Conservation (phyloP, 2,329 filamentous ascomycete species). For the Aspergillus sp. region DNA sequence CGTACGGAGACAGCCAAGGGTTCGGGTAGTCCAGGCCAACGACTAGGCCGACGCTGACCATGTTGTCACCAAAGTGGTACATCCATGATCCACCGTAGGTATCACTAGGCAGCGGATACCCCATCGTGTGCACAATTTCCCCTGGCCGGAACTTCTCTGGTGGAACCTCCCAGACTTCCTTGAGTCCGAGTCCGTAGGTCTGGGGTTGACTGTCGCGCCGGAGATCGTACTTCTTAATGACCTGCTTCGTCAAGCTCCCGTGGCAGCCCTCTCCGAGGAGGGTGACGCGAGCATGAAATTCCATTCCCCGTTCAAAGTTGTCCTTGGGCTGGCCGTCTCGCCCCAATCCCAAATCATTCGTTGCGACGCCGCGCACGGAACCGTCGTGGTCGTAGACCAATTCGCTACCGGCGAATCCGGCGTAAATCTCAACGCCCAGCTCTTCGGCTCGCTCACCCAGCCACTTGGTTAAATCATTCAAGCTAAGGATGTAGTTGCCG, state of each 20-base stretch:
- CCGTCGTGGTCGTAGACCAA: slow-evolving; percentile 80
- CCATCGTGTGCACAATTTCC: slow-evolving; percentile 79
- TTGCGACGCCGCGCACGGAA: slow-evolving; percentile 86
- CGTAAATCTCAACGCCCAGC: slow-evolving; percentile 88
- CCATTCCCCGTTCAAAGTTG: slow-evolving; percentile 92
- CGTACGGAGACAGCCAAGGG: slow-evolving; percentile 90
- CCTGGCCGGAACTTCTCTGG: slow-evolving; percentile 87
- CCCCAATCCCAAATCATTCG: slow-evolving; percentile 82
- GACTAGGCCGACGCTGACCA: slow-evolving; percentile 85
- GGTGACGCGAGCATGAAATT: slow-evolving; percentile 87
- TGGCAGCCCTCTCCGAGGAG: slow-evolving; percentile 93
- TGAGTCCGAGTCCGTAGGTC: slow-evolving; percentile 88
- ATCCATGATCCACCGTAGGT: slow-evolving; percentile 98
- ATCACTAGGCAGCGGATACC: slow-evolving; percentile 77
- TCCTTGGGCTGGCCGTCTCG: slow-evolving; percentile 79
- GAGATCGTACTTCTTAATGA: slow-evolving; percentile 88
- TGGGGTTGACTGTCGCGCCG: slow-evolving; percentile 83
- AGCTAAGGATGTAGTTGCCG: slow-evolving; percentile 92
- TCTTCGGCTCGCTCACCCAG: slow-evolving; percentile 94
- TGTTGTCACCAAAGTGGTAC: slow-evolving; percentile 98
- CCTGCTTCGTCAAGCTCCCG: slow-evolving; percentile 87
- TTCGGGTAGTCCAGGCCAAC: slow-evolving; percentile 93
- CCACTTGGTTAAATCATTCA: slow-evolving; percentile 95
- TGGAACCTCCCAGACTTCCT: slow-evolving; percentile 95
- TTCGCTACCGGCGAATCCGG: slow-evolving; percentile 90